Conservation (phyloP, 2,329 filamentous ascomycete genomes). For the Emergomyces orientalis region DNA sequence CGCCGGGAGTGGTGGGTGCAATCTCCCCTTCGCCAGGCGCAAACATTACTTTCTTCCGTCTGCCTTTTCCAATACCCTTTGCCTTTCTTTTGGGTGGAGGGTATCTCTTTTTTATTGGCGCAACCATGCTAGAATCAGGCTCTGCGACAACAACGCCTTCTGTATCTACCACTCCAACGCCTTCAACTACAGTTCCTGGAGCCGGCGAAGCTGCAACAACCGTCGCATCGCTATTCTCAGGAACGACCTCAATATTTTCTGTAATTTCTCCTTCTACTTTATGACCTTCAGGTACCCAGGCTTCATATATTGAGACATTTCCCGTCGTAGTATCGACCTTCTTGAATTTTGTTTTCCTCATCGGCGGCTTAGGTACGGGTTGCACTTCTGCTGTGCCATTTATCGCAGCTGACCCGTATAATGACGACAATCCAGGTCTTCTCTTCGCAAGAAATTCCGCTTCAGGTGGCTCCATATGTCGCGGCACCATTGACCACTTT, state of each 20-base stretch:
- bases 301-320: constrained; percentile 74
- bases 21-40: constrained; percentile 36
- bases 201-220: constrained; percentile 38
- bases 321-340: constrained; percentile 65
- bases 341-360: constrained; percentile 72
- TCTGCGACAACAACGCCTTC: constrained; percentile 50
- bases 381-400: constrained; percentile 19
- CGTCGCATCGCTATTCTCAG: constrained; percentile 31
- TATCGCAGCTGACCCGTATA: constrained; percentile 36
- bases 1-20: constrained; percentile 32
- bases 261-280: constrained; percentile 73
- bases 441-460: constrained; percentile 55
- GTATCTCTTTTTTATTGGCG: constrained; percentile 47
- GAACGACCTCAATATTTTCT: constrained; percentile 41
- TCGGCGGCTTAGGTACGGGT: constrained; percentile 41
- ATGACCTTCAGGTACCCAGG: constrained; percentile 71
- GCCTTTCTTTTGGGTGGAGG: constrained; percentile 71
- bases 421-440: constrained; percentile 48
- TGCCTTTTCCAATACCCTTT: constrained; percentile 68
- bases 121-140: constrained; percentile 35
- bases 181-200: constrained; percentile 51
- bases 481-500: constrained; percentile 50
- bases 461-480: constrained; percentile 49
- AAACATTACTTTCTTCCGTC: constrained; percentile 63
- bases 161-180: constrained; percentile 50